Evolutionary conservation across 2,329 filamentous ascomycete species (phyloP), one percentile per base, ranked within the genome.

Genomic region (Cadophora gregata): DNA sequence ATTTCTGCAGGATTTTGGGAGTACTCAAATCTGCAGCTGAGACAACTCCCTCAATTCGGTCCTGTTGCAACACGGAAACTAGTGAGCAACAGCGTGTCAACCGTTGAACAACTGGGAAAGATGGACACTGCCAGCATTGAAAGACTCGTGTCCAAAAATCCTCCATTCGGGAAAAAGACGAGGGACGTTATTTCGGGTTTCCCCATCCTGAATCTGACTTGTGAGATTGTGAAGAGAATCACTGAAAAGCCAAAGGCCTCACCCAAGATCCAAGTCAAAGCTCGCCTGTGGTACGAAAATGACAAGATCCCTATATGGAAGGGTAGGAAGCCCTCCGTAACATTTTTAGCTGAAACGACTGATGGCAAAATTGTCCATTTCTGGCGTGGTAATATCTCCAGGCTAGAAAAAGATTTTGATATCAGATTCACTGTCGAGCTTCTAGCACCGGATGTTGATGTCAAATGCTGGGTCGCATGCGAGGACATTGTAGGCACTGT

Each of bases 11-110:
- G 85, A 1, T 82, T 84, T 0, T 78, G 94, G 96, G 96, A 99
- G 74, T 88, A 91, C 38, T 91, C 89, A 1, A 87, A 92, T 0
- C 83, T 90, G 25, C 92, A 97, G 71, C 85, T 99, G 74, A 90
- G 91, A 67, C 95, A 98, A 77, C 84, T 99, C 1, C 88, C 92
- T 0, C 86, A 88, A 2, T 86, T 98, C 68, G 96, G 96, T 0
- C 82, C 88, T 4, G 92, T 89, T 0, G 86, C 87, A n/a, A 88
- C 92, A 70, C 86, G 90, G 45, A 96, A 91, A 76, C 84, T 98
- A 51, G 85, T 88, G 3, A 84, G 85, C 47, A 88, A 88, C n/a
- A 88, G 89, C 0, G 86, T 98, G 63, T 87, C 81, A 31, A 91
- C 83, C 5, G 87, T 98, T 6, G 86, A 90, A 50, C 85, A 87